Evolutionary conservation across 2,329 filamentous ascomycete species (phyloP).

Genomic region (Aspergillus amoenus): DNA sequence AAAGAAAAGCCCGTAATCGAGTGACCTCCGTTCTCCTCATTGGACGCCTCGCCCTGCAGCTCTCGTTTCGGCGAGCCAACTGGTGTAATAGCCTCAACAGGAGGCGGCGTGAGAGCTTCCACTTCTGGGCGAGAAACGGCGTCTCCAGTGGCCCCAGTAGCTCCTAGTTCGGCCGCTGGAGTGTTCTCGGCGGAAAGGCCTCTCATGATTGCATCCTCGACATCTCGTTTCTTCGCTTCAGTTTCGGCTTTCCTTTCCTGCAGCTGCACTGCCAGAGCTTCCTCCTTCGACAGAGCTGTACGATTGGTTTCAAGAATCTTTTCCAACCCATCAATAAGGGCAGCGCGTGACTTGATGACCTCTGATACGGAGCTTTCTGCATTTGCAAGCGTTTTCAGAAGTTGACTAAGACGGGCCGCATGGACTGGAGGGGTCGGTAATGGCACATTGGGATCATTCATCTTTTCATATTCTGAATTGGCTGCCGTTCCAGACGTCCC

Average conservation of each 20-base stretch:
- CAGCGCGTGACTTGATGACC: conserved; percentile 79
- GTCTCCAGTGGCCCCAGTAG: conserved; percentile 27
- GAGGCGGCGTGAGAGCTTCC: conserved; percentile 82
- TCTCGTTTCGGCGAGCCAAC: conserved; percentile 48
- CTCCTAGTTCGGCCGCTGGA: conserved; percentile 46
- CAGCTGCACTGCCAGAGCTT: conserved; percentile 64
- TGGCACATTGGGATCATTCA: conserved; percentile 68
- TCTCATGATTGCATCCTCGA: conserved; percentile 88
- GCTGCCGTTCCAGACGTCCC: conserved; percentile 69
- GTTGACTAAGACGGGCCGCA: conserved; percentile 80
- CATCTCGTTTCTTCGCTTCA: conserved; percentile 79
- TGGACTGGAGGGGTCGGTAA: conserved; percentile 84
- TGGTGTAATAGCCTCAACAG: conserved; percentile 57
- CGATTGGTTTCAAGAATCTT: conserved; percentile 76
- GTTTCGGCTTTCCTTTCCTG: conserved; percentile 67
- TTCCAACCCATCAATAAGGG: conserved; percentile 77
- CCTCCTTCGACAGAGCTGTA: conserved; percentile 67
- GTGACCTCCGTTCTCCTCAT: conserved; percentile 16
- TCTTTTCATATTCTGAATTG: conserved; percentile 78
- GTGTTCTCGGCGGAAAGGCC: conserved; percentile 66
- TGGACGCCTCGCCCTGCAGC: conserved; percentile 33
- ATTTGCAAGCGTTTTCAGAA: conserved; percentile 84
- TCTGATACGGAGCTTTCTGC: conserved; percentile 88
- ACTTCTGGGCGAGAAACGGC: conserved; percentile 66
- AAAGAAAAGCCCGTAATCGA: conserved; percentile 21